These are phyloP conservation scores for Dichomitus squalens DNA, from an alignment of 1,284 basidiomycete species.

Conservation along the genomic window DNA sequence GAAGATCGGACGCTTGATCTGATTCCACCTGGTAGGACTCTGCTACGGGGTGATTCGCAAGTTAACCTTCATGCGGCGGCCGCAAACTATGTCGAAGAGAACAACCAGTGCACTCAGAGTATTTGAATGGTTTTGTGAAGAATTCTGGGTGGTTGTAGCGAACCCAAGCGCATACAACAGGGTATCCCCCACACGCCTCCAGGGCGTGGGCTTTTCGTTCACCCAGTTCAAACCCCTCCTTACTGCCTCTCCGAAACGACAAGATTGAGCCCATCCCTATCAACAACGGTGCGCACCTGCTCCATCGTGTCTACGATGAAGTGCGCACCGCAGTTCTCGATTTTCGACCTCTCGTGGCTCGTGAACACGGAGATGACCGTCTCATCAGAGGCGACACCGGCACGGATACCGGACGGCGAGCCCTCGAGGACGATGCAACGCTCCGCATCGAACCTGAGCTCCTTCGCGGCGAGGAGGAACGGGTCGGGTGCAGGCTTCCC, in stretches of 20 bases:
- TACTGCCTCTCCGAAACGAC: background rate
- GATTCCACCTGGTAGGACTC: too few relatives aligned
- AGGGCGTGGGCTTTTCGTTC: background rate
- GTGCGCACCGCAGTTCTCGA: too few relatives aligned
- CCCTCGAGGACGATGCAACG: conserved; percentile 76
- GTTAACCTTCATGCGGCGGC: too few relatives aligned
- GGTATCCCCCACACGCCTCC: background rate
- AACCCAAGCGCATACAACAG: background rate
- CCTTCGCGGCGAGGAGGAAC: conserved; percentile 74
- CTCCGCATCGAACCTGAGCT: conserved; percentile 62
- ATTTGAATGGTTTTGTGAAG: background rate
- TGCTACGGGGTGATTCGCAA: too few relatives aligned
- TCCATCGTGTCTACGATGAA: too few relatives aligned
- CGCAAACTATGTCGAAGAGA: too few relatives aligned
- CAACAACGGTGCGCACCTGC: conserved; percentile 45
- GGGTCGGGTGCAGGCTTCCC: conserved; percentile 75
- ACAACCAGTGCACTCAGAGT: too few relatives aligned
- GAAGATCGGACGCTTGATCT: too few relatives aligned
- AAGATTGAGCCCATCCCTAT: conserved; percentile 45
- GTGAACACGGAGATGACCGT: conserved; percentile 79
- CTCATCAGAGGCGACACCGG: conserved; percentile 72
- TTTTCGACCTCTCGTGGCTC: conserved; percentile 55
- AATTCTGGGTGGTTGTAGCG: background rate
- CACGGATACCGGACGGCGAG: conserved; percentile 73
- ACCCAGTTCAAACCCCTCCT: background rate